Evolutionary conservation across 768 basidiomycete species (phyloP).

Genomic region (Leucogyrophana mollusca): DNA sequence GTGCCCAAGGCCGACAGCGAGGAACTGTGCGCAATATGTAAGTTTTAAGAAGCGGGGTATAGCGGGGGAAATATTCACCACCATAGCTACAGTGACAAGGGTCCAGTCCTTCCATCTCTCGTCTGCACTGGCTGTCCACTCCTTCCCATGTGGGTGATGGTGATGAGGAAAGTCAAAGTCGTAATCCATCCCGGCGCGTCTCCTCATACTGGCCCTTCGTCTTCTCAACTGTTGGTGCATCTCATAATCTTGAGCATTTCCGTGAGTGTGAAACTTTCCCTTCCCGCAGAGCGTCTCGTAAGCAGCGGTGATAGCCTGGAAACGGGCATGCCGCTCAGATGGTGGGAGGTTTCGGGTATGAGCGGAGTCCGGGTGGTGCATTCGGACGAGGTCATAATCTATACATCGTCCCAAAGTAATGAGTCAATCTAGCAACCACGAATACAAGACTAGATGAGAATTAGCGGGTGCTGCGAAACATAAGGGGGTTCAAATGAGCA

Average conservation of each 20-base stretch:
- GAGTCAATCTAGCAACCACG: neutral
- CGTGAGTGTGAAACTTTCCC: constrained; percentile 15
- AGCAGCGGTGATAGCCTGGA: constrained; percentile 62
- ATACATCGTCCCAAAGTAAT: too few relatives aligned
- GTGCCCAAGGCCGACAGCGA: constrained; percentile 46
- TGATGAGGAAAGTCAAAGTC: constrained; percentile 28
- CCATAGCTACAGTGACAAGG: constrained; percentile 45
- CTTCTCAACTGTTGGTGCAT: constrained; percentile 1
- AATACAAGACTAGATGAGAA: neutral
- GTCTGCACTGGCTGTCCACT: constrained; percentile 33
- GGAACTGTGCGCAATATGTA: constrained; percentile 28
- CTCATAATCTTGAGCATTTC: constrained; percentile 9
- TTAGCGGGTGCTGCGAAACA: neutral
- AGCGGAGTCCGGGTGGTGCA: constrained; percentile 69
- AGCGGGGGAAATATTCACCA: constrained; percentile 34
- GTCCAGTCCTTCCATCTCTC: constrained; percentile 52
- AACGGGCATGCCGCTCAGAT: constrained; percentile 52
- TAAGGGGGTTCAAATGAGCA: neutral
- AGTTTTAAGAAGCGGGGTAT: neutral
- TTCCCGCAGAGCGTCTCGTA: constrained; percentile 56
- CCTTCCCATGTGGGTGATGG: constrained; percentile 15
- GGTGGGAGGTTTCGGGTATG: constrained; percentile 40
- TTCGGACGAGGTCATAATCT: constrained; percentile 76
- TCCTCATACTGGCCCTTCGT: neutral
- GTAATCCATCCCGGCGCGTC: constrained; percentile 15